Evolutionary conservation across 2,329 filamentous ascomycete species (phyloP), one percentile per base, ranked within the genome.

Genomic region (Furcasterigmium sp.): DNA sequence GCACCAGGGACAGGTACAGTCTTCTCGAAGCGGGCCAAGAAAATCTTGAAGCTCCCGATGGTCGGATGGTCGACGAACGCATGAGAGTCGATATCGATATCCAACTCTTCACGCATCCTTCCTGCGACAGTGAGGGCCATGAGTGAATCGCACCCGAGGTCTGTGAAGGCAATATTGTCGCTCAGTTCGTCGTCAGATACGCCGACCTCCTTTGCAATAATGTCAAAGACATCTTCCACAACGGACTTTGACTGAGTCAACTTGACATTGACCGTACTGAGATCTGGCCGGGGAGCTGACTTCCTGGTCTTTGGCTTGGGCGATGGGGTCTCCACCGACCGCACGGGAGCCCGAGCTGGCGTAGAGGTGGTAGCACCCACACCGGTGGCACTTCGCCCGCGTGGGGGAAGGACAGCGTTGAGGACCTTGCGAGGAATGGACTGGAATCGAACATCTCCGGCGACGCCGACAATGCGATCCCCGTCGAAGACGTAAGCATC

Each of bases 321-420:
- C 9, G 60, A 53, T 4, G 58, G 51, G 20, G 67, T 60, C 48
- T 68, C 61, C 28, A 62, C 52, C 26, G 62, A 53, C 37, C 64
- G 56, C 41, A 62, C 46, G 37, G 64, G 60, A 30, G 64, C 53
- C 25, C 64, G 52, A 41, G 62, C 49, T 19, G 66, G 55, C 6
- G 62, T 53, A 19, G 60, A 50, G 34, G 66, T 55, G 25, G 61
- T 57, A 34, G 65, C 61, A 9, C n/a, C 32, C 32, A 35, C 18
- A 17, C n/a, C 32, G 11, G 15, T 15, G 18, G 64, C 60, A 30
- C 61, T 64, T 48, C 71, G 70, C 37, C 76, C 76, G 21, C 72
- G 68, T 2, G 81, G 81, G 43, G 83, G 82, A 48, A 87, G 65
- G 59, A 87, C 75, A 52, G 80, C 74, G 66, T 84, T 83, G 47